Conservation (phyloP, 257 asterid genomes). For the Ocimum tenuiflorum region DNA sequence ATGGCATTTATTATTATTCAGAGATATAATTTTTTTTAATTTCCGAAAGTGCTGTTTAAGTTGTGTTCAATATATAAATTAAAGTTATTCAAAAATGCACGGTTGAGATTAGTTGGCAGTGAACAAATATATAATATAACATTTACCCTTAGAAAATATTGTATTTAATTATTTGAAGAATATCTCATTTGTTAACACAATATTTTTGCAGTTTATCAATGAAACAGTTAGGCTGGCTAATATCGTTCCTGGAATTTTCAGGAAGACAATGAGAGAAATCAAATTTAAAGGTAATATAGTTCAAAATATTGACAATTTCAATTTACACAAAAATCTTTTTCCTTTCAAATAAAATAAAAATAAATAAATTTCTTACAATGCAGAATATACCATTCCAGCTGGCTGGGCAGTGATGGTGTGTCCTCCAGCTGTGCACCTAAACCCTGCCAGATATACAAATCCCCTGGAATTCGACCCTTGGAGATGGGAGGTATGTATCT, state of each 20-base stretch:
- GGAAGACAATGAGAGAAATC: constrained; percentile 61
- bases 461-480: constrained; percentile 82
- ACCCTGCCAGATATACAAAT: constrained; percentile 58
- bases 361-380: constrained; percentile 10
- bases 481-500: constrained; percentile 78
- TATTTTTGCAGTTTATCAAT: constrained; percentile 55
- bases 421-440: constrained; percentile 88
- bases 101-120: no score
- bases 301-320: background rate
- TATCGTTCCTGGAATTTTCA: constrained; percentile 82
- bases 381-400: constrained; percentile 85
- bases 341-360: background rate
- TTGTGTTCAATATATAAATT: no score
- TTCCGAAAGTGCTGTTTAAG: no score
- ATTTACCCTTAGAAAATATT: no score
- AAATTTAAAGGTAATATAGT: constrained; percentile 53
- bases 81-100: no score
- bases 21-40: no score
- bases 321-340: no score
- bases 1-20: no score
- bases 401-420: constrained; percentile 94
- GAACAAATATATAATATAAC: no score
- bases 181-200: background rate
- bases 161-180: background rate
- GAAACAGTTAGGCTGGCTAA: constrained; percentile 91